These are phyloP conservation scores for Leccinum ponderosum DNA, from an alignment of 1,284 basidiomycete species.

Conservation along the genomic window DNA sequence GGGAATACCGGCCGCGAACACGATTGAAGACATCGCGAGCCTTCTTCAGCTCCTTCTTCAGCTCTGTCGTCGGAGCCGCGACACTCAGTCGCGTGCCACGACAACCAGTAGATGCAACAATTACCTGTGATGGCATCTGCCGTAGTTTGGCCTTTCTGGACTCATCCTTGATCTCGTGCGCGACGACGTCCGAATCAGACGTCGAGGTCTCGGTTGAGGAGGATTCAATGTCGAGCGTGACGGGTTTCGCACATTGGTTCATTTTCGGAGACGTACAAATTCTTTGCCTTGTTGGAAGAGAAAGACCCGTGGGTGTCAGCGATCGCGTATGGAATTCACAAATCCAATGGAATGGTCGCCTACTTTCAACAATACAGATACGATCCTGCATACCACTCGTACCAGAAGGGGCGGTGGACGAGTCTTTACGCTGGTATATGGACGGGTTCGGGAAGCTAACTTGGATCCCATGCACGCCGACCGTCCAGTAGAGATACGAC, in stretches of 20 bases:
- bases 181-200: conserved; percentile 39
- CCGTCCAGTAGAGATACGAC: conserved; percentile 89
- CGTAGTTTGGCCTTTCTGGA: conserved; percentile 29
- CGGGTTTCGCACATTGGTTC: conserved; percentile 41
- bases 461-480: conserved; percentile 92
- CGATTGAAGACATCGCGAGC: conserved; percentile 40
- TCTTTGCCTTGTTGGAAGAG: conserved; percentile 56
- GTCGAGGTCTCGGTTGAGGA: conserved; percentile 47
- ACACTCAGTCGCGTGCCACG: conserved; percentile 16
- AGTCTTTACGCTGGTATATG: conserved; percentile 42
- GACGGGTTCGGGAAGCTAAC: conserved; percentile 85
- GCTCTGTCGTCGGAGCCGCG: conserved; percentile 18
- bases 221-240: conserved; percentile 45
- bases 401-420: conserved; percentile 53
- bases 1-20: conserved; percentile 31
- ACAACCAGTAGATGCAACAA: conserved; percentile 4
- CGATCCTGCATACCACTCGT: too few species aligned
- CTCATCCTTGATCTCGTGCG: conserved; percentile 34
- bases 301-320: conserved; percentile 1
- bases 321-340: not conserved
- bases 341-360: conserved; percentile 8
- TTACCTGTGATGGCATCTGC: conserved; percentile 31
- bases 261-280: conserved; percentile 47
- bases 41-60: conserved; percentile 37
- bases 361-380: conserved; percentile 79